Conservation (phyloP, 2,329 filamentous ascomycete genomes). For the Akanthomyces muscarius region DNA sequence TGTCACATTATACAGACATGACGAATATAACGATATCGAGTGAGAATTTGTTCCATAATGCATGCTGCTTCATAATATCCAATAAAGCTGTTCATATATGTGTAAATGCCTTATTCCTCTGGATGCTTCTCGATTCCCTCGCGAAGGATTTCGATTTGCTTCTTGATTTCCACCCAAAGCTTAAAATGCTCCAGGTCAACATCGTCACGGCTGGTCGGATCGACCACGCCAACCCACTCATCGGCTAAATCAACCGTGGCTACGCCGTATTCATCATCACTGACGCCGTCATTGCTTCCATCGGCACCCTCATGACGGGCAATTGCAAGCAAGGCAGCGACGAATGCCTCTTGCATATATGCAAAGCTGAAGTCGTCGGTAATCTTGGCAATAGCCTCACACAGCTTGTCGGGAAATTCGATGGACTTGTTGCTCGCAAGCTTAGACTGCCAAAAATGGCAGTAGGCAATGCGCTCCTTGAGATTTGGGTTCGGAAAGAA, state of each 20-base stretch:
- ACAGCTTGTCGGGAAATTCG: slow-evolving; percentile 57
- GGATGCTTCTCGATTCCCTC: slow-evolving; percentile 50
- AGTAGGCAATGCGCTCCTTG: slow-evolving; percentile 55
- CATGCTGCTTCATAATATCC: too few species aligned
- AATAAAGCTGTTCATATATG: neutral
- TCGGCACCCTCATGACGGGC: slow-evolving; percentile 34
- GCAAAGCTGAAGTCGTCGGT: slow-evolving; percentile 65
- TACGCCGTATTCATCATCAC: slow-evolving; percentile 25
- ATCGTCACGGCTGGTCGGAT: slow-evolving; percentile 27
- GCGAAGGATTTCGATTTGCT: slow-evolving; percentile 57
- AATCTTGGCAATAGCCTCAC: slow-evolving; percentile 55
- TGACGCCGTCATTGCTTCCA: slow-evolving; percentile 24
- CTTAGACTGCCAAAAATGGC: slow-evolving; percentile 58
- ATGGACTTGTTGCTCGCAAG: slow-evolving; percentile 53
- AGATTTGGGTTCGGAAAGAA: slow-evolving; percentile 55
- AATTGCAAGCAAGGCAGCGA: slow-evolving; percentile 58
- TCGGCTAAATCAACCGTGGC: slow-evolving; percentile 29
- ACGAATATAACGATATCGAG: neutral
- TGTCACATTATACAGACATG: neutral
- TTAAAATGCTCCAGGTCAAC: slow-evolving; percentile 46
- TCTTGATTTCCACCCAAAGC: slow-evolving; percentile 60
- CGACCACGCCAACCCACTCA: slow-evolving; percentile 36
- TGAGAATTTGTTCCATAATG: neutral
- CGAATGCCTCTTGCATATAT: slow-evolving; percentile 67
- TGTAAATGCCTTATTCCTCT: neutral